Evolutionary conservation across 768 basidiomycete genomes (phyloP), one percentile per base, ranked within the genome.

Genomic region (Phlebiopsis gigantea): DNA sequence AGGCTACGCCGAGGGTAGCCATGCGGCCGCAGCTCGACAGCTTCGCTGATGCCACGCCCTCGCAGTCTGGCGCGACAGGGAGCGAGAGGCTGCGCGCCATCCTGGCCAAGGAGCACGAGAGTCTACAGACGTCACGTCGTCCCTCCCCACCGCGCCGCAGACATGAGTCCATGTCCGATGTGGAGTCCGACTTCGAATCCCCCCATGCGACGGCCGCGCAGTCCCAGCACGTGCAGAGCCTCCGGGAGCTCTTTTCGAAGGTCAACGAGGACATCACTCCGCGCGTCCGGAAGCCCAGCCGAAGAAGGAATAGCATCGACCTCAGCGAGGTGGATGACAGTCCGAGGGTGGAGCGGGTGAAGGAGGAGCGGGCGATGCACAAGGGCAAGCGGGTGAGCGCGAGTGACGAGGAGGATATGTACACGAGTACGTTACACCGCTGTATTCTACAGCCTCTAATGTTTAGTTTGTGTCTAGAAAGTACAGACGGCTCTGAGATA

Each of bases 391-490:
- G 81, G 34, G 76, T 72, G 61, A 88, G 83, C 64, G 58, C 83
- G 61, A 87, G 85, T 63, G 87, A 88, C 61, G 86, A 88, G 63
- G 87, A 88, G 63, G 85, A 85, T 31, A 77, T 76, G 59, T 63
- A 65, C 30, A 68, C 75, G 54, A 75, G 86, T 88, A 68, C 64
- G 84, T 54, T 56, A 31, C 26, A 43, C 24, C 55, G 21, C 39
- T 24, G n/a, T 29, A 26, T 22, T 29, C 15, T 19, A 15, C 10
- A 14, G 5, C 50, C 19, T 45, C 21, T 41, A 19, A 28, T 29
- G 24, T 44, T 5, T 17, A 45, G 22, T 9, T 24, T 3, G 4
- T n/a, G 42, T 39, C 17, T 24, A 54, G 53, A 29, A 26, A 46
- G 29, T 25, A 17, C 26, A 9, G 53, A 44, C 15, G 54, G 17